Percentiles rank a stretch among this genome's conserved stretches.
phyloP scores from a whole-genome alignment of 441 rosid genomes.

The Pelargonium australe region DNA sequence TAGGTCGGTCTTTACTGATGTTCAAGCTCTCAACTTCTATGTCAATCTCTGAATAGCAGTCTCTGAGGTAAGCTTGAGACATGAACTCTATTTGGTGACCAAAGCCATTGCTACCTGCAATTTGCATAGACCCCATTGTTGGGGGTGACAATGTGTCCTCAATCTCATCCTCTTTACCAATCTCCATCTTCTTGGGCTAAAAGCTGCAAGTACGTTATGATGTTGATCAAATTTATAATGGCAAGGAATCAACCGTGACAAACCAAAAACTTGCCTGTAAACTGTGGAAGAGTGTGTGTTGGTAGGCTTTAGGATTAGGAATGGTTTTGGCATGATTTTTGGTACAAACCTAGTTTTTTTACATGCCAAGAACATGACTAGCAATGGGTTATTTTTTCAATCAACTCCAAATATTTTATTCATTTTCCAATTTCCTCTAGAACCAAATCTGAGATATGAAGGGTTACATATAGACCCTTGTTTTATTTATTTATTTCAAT shows the following conservation, averaged over 20 bases:
- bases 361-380: constrained; percentile 6
- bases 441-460: no score
- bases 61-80: constrained; percentile 70
- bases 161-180: constrained; percentile 44
- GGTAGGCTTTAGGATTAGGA: constrained; percentile 19
- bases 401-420: no score
- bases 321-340: neutral
- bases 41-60: constrained; percentile 57
- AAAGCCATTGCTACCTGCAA: constrained; percentile 65
- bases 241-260: constrained; percentile 50
- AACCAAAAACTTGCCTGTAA: constrained; percentile 56
- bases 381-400: no score
- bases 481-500: no score
- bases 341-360: neutral
- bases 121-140: constrained; percentile 63
- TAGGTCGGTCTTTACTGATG: constrained; percentile 46
- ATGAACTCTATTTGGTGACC: constrained; percentile 72
- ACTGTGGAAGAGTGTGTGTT: constrained; percentile 23
- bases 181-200: constrained; percentile 40
- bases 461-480: no score
- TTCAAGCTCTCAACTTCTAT: constrained; percentile 41
- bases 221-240: constrained; percentile 16
- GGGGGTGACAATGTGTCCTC: constrained; percentile 52
- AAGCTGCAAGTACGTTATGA: constrained; percentile 6
- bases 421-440: no score